Percentiles rank a stretch among this genome's conserved stretches.
Evolutionary conservation across 331 rosid genomes (phyloP).

Genomic region (Malus hybrid): DNA sequence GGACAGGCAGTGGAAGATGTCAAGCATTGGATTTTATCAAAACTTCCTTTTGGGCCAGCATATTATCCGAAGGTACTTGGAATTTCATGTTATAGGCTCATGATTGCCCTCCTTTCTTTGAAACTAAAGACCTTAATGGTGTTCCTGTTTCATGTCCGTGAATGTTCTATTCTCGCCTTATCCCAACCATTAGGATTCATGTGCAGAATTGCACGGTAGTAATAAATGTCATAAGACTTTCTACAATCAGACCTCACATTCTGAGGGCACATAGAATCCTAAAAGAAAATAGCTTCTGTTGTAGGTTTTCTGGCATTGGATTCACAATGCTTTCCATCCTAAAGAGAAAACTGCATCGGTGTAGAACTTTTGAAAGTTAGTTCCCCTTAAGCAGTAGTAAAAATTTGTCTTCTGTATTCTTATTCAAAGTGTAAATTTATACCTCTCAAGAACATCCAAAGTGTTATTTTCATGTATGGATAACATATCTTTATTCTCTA

Average conservation of each 20-base stretch:
- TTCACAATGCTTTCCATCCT: background rate
- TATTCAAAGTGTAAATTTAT: background rate
- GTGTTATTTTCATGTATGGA: background rate
- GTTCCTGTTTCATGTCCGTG: background rate
- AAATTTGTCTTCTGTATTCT: background rate
- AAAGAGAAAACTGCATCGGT: background rate
- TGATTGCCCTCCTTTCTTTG: background rate
- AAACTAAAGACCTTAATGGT: background rate
- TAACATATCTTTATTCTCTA: conserved; percentile 10
- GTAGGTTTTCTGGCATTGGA: background rate
- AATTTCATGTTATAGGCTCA: conserved; percentile 1
- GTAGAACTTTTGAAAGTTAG: background rate
- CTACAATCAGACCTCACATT: background rate
- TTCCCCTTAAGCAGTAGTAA: background rate
- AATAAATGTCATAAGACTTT: background rate
- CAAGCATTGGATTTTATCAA: conserved; percentile 86
- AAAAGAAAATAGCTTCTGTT: background rate
- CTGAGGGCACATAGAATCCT: background rate
- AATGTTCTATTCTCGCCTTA: background rate
- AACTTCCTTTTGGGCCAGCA: conserved; percentile 86
- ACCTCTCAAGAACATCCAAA: background rate
- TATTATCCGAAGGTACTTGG: conserved; percentile 80
- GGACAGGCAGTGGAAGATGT: conserved; percentile 95
- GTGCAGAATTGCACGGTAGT: background rate
- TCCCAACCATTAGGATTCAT: background rate